These are phyloP conservation scores for Leptodermis oblonga DNA, from an alignment of 257 asterid genomes.

Conservation along the genomic window DNA sequence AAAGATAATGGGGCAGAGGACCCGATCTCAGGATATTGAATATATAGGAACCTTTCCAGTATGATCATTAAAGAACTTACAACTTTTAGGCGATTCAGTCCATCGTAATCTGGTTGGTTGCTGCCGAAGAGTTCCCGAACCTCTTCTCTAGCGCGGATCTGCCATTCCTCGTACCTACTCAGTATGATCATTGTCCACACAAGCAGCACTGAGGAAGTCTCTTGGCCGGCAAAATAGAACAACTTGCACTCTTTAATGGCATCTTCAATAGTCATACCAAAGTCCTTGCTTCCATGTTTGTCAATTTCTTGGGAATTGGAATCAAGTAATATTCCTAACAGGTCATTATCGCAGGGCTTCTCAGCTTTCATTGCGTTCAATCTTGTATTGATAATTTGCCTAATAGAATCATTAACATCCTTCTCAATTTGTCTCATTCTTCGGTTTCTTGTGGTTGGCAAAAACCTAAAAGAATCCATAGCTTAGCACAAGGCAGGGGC, in stretches of 20 bases:
- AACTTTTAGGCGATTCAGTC: slow-evolving; percentile 22
- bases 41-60: too few species aligned
- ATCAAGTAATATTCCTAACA: slow-evolving; percentile 22
- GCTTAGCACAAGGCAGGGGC: too few species aligned
- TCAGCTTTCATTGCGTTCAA: slow-evolving; percentile 14
- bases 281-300: slow-evolving; percentile 3
- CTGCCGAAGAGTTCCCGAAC: slow-evolving; percentile 17
- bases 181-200: too few species aligned
- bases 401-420: slow-evolving; percentile 14
- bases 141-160: slow-evolving; percentile 28
- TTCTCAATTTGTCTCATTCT: slow-evolving; percentile 23
- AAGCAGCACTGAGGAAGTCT: slow-evolving; percentile 19
- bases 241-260: slow-evolving; percentile 27
- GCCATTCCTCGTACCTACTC: slow-evolving; percentile 24
- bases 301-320: slow-evolving; percentile 21
- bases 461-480: slow-evolving; percentile 2
- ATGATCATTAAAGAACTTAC: slow-evolving; percentile 14
- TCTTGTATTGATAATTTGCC: slow-evolving; percentile 13
- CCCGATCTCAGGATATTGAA: neutral
- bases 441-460: slow-evolving; percentile 24
- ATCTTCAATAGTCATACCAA: slow-evolving; percentile 14
- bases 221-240: slow-evolving; percentile 33
- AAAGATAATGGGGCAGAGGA: too few species aligned
- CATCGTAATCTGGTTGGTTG: slow-evolving; percentile 16
- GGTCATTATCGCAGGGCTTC: slow-evolving; percentile 17